phyloP scores from a whole-genome alignment of 1,284 basidiomycete species.

The Apiotrichum veenhuisii region DNA sequence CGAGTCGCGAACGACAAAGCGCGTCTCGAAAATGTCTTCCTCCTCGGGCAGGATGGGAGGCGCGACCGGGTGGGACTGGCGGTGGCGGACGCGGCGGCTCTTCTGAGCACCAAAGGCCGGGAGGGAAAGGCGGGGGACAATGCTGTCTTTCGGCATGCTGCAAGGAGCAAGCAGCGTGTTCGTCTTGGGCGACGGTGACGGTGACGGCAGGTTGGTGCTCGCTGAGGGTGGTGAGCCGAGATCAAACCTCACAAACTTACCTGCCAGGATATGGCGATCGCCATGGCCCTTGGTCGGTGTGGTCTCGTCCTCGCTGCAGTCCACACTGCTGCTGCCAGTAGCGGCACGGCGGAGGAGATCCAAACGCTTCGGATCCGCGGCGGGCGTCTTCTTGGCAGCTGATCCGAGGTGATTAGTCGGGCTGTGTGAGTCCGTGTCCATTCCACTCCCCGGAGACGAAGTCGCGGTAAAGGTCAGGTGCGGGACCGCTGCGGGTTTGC shows the following conservation, averaged over 20 bases:
- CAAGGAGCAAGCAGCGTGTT: slow-evolving; percentile 8
- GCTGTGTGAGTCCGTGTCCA: slow-evolving; percentile 41
- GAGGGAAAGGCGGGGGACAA: slow-evolving; percentile 44
- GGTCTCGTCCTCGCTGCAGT: slow-evolving; percentile 46
- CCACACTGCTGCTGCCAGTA: slow-evolving; percentile 30
- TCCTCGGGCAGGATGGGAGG: slow-evolving; percentile 22
- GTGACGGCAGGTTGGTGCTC: slow-evolving; percentile 26
- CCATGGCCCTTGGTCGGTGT: slow-evolving; percentile 46
- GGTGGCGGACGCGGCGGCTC: slow-evolving; percentile 41
- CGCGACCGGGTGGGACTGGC: slow-evolving; percentile 44
- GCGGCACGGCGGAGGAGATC: slow-evolving; percentile 37
- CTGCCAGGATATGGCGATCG: slow-evolving; percentile 13
- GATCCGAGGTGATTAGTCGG: slow-evolving; percentile 37
- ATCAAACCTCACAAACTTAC: background rate
- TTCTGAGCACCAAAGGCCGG: slow-evolving; percentile 43
- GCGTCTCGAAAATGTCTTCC: slow-evolving; percentile 47
- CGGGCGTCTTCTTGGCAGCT: slow-evolving; percentile 3
- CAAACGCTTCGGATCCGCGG: slow-evolving; percentile 16
- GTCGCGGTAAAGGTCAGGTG: slow-evolving; percentile 35
- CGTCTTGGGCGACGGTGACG: slow-evolving; percentile 27
- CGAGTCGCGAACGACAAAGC: slow-evolving; percentile 72
- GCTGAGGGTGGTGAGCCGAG: background rate
- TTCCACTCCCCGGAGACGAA: slow-evolving; percentile 44
- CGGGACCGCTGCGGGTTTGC: slow-evolving; percentile 19
- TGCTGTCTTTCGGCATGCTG: slow-evolving; percentile 8